phyloP scores from a whole-genome alignment of 1,139 yeast genomes.

The Lodderomyces pseudojiufengensis region DNA sequence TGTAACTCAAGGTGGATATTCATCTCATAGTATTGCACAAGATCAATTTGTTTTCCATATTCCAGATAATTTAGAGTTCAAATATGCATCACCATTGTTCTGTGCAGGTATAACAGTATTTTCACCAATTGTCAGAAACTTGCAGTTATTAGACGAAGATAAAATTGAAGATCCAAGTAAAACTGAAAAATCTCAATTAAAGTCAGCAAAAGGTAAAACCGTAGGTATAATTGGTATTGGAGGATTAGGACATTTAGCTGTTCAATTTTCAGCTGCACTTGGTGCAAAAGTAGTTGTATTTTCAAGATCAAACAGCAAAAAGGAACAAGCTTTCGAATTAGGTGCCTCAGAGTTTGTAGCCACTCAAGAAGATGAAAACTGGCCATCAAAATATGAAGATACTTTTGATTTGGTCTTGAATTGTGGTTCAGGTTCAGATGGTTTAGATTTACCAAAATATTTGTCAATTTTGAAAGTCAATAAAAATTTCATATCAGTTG shows the following conservation, averaged over 20 bases:
- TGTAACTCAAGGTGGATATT: constrained; percentile 58
- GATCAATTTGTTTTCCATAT: constrained; percentile 53
- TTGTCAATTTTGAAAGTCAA: constrained; percentile 36
- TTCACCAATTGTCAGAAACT: constrained; percentile 46
- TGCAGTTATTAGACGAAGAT: constrained; percentile 18
- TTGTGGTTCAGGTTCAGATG: constrained; percentile 44
- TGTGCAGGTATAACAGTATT: constrained; percentile 68
- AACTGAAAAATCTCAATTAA: too few species aligned
- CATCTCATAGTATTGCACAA: constrained; percentile 53
- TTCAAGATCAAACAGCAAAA: constrained; percentile 35
- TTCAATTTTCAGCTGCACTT: constrained; percentile 39
- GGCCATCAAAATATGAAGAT: constrained; percentile 29
- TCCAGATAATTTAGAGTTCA: constrained; percentile 49
- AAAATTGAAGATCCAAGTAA: too few species aligned
- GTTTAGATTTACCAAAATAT: constrained; percentile 28
- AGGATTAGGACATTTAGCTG: constrained; percentile 44
- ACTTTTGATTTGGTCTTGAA: constrained; percentile 46
- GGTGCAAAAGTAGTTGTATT: constrained; percentile 42
- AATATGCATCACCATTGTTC: constrained; percentile 58
- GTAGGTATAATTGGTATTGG: constrained; percentile 49
- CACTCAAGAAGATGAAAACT: constrained; percentile 34
- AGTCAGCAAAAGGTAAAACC: constrained; percentile 28
- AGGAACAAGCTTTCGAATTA: constrained; percentile 31
- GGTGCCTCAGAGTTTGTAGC: constrained; percentile 42
- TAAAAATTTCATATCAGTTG: constrained; percentile 52